phyloP scores from a whole-genome alignment of 306 rosid species.

The Cyclanthera cordifolia region DNA sequence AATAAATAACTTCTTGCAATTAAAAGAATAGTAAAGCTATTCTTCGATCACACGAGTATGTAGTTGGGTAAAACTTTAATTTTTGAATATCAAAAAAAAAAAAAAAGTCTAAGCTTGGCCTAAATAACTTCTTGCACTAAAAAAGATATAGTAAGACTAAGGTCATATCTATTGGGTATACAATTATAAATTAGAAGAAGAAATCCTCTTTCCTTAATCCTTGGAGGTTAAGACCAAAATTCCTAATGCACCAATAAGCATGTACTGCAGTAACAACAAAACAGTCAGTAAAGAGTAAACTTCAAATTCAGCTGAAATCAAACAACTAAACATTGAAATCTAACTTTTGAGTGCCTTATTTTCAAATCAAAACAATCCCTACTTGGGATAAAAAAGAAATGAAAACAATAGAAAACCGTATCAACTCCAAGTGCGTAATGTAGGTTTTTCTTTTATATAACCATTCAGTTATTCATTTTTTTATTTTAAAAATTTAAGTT shows the following conservation, averaged over 20 bases:
- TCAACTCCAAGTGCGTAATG: too few species aligned
- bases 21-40: neutral
- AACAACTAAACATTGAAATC: neutral
- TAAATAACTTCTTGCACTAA: neutral
- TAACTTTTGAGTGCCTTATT: too few species aligned
- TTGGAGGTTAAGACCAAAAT: slow-evolving; percentile 29
- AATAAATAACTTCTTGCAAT: neutral
- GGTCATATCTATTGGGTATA: neutral
- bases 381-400: too few species aligned
- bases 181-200: neutral
- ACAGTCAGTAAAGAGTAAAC: neutral
- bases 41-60: too few species aligned
- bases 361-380: too few species aligned
- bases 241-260: slow-evolving; percentile 33
- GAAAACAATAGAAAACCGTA: too few species aligned
- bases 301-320: neutral
- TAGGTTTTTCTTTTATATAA: too few species aligned
- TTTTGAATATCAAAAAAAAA: too few species aligned
- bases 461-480: too few species aligned
- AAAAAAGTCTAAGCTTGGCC: too few species aligned
- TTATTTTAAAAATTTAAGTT: too few species aligned
- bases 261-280: slow-evolving; percentile 29
- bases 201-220: slow-evolving; percentile 10
- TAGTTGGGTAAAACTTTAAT: too few species aligned
- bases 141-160: neutral